phyloP scores from a whole-genome alignment of 148 eudicot genomes.

The Talinum fruticosum region DNA sequence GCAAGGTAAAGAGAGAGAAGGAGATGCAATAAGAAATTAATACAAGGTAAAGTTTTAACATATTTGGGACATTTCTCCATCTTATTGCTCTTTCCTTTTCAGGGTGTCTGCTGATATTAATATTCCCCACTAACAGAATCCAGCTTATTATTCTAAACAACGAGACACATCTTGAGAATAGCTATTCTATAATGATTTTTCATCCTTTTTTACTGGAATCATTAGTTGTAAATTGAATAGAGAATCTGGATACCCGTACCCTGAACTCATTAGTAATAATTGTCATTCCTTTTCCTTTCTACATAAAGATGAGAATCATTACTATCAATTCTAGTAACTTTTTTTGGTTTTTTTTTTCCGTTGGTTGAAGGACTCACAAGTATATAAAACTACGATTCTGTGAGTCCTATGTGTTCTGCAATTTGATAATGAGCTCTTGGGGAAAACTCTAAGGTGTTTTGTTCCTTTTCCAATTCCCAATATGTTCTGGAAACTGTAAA shows the following conservation, averaged over 20 bases:
- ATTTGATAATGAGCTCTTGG: conserved; percentile 17
- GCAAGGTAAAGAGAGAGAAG: conserved; percentile 33
- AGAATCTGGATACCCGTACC: conserved; percentile 16
- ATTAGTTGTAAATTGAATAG: conserved; percentile 14
- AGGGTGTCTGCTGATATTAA: conserved; percentile 38
- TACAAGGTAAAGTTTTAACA: conserved; percentile 39
- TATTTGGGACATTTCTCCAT: conserved; percentile 27
- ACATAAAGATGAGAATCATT: conserved; percentile 18
- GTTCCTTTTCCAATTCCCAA: neutral
- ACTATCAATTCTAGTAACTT: neutral
- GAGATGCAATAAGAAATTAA: conserved; percentile 34
- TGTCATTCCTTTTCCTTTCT: conserved; percentile 14
- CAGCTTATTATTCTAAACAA: conserved; percentile 16
- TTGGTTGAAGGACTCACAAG: neutral
- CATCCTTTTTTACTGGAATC: conserved; percentile 4
- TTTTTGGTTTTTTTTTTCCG: no score
- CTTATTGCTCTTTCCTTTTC: conserved; percentile 36
- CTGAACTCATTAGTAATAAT: conserved; percentile 10
- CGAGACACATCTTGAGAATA: conserved; percentile 15
- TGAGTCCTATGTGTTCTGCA: conserved; percentile 9
- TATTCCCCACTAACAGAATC: conserved; percentile 33
- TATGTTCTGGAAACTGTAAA: neutral
- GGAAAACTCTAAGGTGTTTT: neutral
- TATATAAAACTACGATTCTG: conserved; percentile 12
- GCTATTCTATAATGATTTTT: neutral